Conservation (phyloP, 1,139 yeast species). For the Kodamaea sp. region DNA sequence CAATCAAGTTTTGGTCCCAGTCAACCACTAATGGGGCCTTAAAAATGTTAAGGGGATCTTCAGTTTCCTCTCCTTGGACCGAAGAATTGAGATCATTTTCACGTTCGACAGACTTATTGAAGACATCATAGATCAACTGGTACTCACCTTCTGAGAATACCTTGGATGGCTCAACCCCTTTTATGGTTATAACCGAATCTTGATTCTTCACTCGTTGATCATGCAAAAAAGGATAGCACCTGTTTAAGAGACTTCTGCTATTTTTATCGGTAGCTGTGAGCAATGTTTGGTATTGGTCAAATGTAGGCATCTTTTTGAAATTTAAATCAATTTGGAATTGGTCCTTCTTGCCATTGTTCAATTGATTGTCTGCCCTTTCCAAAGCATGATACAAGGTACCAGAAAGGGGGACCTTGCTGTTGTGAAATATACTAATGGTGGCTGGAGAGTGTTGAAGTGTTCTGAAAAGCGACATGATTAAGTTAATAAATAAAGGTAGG, state of each 20-base stretch:
- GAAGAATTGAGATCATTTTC: conserved; percentile 17
- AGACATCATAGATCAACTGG: conserved; percentile 38
- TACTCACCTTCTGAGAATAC: conserved; percentile 41
- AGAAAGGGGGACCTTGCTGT: conserved; percentile 33
- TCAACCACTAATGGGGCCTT: conserved; percentile 45
- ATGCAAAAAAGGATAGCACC: conserved; percentile 38
- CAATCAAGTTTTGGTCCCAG: conserved; percentile 47
- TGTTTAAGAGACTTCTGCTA: conserved; percentile 26
- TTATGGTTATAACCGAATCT: conserved; percentile 23
- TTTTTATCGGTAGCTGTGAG: conserved; percentile 23
- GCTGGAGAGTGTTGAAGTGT: conserved; percentile 45
- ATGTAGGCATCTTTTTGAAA: conserved; percentile 44
- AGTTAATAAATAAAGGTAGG: background rate
- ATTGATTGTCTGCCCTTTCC: conserved; percentile 28
- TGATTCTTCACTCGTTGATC: conserved; percentile 21
- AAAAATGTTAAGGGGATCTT: conserved; percentile 34
- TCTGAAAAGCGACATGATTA: conserved; percentile 36
- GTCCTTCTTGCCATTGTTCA: conserved; percentile 23
- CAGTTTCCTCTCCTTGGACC: conserved; percentile 12
- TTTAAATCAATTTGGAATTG: conserved; percentile 37
- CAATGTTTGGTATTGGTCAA: conserved; percentile 37
- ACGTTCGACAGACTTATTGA: conserved; percentile 26
- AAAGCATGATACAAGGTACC: conserved; percentile 30
- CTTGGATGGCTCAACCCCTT: conserved; percentile 28
- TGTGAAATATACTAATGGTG: conserved; percentile 43